A percentile compares a stretch with the other conserved stretches of the same genome.
Conservation (phyloP, 768 basidiomycete species). For the Filobasidium floriforme region DNA sequence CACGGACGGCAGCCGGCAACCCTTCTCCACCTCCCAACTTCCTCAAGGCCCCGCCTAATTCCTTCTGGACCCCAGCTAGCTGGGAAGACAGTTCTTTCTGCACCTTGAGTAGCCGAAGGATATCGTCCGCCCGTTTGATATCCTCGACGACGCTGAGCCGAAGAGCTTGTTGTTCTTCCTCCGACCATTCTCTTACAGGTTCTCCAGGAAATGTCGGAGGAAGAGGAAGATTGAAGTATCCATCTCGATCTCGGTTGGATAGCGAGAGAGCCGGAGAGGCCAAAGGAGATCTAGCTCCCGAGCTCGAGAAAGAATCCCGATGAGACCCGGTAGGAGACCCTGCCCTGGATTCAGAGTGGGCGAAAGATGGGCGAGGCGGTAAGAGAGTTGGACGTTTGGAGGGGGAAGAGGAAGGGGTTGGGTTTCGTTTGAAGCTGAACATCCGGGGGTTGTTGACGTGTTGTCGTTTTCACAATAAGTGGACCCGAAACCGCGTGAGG, state of each 20-base stretch:
- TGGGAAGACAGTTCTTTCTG: background rate
- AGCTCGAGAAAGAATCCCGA: too few species aligned
- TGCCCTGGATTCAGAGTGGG: background rate
- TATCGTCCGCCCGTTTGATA: background rate
- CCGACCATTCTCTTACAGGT: background rate
- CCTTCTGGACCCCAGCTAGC: background rate
- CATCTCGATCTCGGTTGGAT: background rate
- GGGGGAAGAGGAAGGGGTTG: background rate
- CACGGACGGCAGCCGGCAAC: too few species aligned
- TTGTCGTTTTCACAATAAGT: too few species aligned
- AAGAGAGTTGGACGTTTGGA: background rate
- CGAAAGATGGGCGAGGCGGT: conserved; percentile 1
- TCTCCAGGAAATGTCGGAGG: background rate
- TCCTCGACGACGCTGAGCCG: background rate
- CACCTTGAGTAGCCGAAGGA: background rate
- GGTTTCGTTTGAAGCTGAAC: conserved; percentile 5
- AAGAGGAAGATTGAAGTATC: background rate
- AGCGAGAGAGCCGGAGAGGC: background rate
- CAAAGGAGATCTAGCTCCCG: background rate
- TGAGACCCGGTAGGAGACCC: background rate
- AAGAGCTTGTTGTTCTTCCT: background rate
- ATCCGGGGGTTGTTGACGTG: background rate
- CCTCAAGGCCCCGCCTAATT: background rate
- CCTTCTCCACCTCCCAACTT: background rate
- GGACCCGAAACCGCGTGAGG: too few species aligned